Evolutionary conservation across 257 asterid species (phyloP).

Genomic region (Jasminum sambac): DNA sequence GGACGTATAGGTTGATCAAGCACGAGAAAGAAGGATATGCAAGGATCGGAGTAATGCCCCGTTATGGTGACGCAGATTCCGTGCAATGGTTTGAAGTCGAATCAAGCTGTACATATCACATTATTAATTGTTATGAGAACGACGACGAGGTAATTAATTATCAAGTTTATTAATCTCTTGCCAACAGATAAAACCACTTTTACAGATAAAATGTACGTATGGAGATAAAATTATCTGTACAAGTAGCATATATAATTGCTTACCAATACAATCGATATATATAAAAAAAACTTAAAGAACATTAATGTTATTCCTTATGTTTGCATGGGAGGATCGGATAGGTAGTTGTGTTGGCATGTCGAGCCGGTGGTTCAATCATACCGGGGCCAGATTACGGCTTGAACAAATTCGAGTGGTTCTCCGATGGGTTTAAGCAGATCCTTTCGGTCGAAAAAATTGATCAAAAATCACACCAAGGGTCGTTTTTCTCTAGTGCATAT

Average conservation of each 20-base stretch:
- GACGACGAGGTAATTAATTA: slow-evolving; percentile 52
- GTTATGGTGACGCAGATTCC: slow-evolving; percentile 67
- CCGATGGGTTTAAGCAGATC: slow-evolving; percentile 40
- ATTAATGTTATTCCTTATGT: background rate
- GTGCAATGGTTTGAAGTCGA: slow-evolving; percentile 67
- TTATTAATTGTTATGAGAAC: slow-evolving; percentile 67
- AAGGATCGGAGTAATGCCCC: slow-evolving; percentile 80
- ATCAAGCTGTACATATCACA: slow-evolving; percentile 57
- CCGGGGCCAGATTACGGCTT: slow-evolving; percentile 68
- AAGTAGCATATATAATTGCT: too few species aligned
- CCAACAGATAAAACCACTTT: background rate
- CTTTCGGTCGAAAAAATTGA: slow-evolving; percentile 14
- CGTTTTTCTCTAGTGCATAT: slow-evolving; percentile 40
- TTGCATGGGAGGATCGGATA: slow-evolving; percentile 19
- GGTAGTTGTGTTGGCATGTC: slow-evolving; percentile 61
- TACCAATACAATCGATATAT: too few species aligned
- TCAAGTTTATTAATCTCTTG: background rate
- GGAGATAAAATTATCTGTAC: too few species aligned
- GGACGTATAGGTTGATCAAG: slow-evolving; percentile 44
- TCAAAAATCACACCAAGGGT: slow-evolving; percentile 23
- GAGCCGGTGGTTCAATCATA: slow-evolving; percentile 49
- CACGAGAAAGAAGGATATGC: slow-evolving; percentile 50
- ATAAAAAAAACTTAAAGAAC: too few species aligned
- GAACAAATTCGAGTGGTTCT: slow-evolving; percentile 56
- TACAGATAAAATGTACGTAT: too few species aligned